Evolutionary conservation across 495 filamentous ascomycete genomes (phyloP).

Genomic region (Penicillium flavigenum): DNA sequence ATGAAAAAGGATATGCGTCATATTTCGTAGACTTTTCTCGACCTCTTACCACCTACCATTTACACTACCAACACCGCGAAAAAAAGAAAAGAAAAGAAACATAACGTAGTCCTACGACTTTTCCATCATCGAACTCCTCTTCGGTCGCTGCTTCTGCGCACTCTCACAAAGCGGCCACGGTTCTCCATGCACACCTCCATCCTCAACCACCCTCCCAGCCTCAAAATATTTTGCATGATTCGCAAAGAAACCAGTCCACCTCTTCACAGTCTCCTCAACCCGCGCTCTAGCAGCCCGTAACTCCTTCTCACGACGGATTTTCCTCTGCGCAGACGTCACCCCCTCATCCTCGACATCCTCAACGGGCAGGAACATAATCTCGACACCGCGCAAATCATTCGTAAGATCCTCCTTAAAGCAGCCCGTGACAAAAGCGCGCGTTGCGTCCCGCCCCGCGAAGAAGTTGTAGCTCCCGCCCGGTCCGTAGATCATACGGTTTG

Average conservation of each 20-base stretch:
- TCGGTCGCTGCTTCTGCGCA: conserved; percentile 43
- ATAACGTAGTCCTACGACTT: conserved; percentile 9
- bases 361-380: conserved; percentile 82
- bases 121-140: conserved; percentile 32
- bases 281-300: conserved; percentile 41
- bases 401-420: conserved; percentile 88
- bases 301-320: conserved; percentile 54
- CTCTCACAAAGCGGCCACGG: conserved; percentile 50
- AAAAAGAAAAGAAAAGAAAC: not conserved
- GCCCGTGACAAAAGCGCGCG: conserved; percentile 91
- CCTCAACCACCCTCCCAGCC: conserved; percentile 61
- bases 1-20: conserved; percentile 9
- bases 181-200: conserved; percentile 28
- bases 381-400: conserved; percentile 77
- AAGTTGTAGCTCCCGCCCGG: conserved; percentile 84
- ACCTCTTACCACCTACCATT: not conserved
- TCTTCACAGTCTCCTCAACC: conserved; percentile 43
- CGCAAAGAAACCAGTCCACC: conserved; percentile 68
- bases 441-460: conserved; percentile 85
- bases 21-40: conserved; percentile 9
- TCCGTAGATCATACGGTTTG: conserved; percentile 74
- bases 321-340: conserved; percentile 52
- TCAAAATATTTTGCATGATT: conserved; percentile 71
- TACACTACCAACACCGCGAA: not conserved
- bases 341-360: conserved; percentile 59